Percentiles rank a stretch among this genome's conserved stretches.
Evolutionary conservation across 768 basidiomycete genomes (phyloP).

Genomic region (Tricholoma sp.): DNA sequence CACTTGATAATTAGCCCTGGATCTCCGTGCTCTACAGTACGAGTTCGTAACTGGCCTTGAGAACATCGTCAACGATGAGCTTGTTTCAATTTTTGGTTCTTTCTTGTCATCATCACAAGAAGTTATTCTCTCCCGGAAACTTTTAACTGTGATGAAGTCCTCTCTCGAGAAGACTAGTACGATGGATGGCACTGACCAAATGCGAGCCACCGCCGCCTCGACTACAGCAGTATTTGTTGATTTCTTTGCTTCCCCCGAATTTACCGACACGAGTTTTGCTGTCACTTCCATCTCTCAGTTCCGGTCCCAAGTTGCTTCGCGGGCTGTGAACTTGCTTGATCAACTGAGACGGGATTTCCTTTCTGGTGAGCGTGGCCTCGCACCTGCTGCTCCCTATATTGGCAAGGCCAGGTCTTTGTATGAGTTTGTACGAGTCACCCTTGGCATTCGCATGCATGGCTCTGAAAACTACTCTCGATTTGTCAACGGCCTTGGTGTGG

Average conservation of each 20-base stretch:
- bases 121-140: constrained; percentile 24
- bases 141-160: constrained; percentile 39
- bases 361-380: constrained; percentile 47
- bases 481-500: constrained; percentile 36
- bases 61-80: constrained; percentile 44
- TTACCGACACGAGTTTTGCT: constrained; percentile 17
- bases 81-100: constrained; percentile 40
- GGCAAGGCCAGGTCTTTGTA: constrained; percentile 62
- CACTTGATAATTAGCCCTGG: constrained; percentile 46
- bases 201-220: constrained; percentile 57
- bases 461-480: constrained; percentile 55
- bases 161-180: constrained; percentile 60
- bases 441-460: constrained; percentile 74
- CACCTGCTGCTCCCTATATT: constrained; percentile 62
- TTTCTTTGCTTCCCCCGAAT: constrained; percentile 39
- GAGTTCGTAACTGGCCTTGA: constrained; percentile 50
- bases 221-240: constrained; percentile 45
- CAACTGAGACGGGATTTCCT: constrained; percentile 51
- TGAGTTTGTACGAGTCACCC: constrained; percentile 57
- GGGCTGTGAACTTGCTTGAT: constrained; percentile 40
- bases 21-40: constrained; percentile 66
- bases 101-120: constrained; percentile 27
- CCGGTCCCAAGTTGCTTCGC: constrained; percentile 45
- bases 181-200: constrained; percentile 67
- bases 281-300: constrained; percentile 40